phyloP scores from a whole-genome alignment of 495 filamentous ascomycete genomes.

The Trichoderma erinaceum region DNA sequence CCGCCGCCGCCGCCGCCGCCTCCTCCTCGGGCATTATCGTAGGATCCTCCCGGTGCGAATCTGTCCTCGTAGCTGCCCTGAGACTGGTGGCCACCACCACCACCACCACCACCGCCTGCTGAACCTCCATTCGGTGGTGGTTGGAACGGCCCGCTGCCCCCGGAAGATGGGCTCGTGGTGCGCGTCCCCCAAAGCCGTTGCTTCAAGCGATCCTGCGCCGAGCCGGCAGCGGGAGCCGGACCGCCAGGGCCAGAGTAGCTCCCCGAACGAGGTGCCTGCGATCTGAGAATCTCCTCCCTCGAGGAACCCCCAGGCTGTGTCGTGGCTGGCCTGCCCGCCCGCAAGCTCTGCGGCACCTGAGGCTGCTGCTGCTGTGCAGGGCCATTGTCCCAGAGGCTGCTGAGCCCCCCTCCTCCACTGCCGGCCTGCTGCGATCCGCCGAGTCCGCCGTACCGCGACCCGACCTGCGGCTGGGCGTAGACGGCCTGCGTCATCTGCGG shows the following conservation, averaged over 20 bases:
- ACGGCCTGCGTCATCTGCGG: constrained; percentile 39
- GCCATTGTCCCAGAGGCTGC: constrained; percentile 79
- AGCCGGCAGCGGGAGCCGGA: constrained; percentile 26
- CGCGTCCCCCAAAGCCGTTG: constrained; percentile 43
- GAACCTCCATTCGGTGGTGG: constrained; percentile 30
- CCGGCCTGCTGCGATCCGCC: constrained; percentile 24
- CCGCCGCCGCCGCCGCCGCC: constrained; percentile 21
- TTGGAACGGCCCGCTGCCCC: constrained; percentile 33
- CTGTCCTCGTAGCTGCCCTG: constrained; percentile 39
- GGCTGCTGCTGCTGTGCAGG: constrained; percentile 35
- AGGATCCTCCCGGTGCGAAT: constrained; percentile 36
- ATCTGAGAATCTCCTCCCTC: constrained; percentile 22
- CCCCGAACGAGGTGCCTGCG: constrained; percentile 19
- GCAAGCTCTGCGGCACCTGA: constrained; percentile 49
- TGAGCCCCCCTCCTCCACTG: constrained; percentile 47
- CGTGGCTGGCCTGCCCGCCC: constrained; percentile 37
- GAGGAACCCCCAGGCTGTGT: constrained; percentile 17
- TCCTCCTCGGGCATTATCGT: constrained; percentile 24
- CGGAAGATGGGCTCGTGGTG: constrained; percentile 37
- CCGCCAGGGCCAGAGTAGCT: constrained; percentile 30
- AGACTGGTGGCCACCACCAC: constrained; percentile 25
- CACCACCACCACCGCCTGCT: constrained; percentile 25
- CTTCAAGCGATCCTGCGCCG: constrained; percentile 45
- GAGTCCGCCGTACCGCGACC: constrained; percentile 46
- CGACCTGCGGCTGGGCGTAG: constrained; percentile 47